These are phyloP conservation scores for Gnetum montanum DNA, from an alignment of 75 land plant species.

Conservation along the genomic window DNA sequence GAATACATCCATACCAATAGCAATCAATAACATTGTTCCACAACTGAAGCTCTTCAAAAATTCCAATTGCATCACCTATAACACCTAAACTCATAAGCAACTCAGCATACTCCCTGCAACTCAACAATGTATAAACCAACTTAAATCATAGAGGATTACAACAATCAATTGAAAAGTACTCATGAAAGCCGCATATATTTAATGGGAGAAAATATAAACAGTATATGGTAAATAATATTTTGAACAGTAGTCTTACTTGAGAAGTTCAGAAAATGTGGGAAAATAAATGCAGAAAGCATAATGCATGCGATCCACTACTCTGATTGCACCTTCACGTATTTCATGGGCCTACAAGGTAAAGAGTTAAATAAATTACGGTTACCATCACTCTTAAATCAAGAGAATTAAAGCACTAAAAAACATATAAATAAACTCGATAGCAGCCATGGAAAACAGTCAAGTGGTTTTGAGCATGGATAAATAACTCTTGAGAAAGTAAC, in stretches of 20 bases:
- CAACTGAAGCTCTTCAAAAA: slow-evolving; percentile 87
- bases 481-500: too few species aligned
- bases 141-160: too few species aligned
- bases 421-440: not conserved
- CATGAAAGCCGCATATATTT: not conserved
- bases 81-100: slow-evolving; percentile 72
- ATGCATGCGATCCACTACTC: slow-evolving; percentile 42
- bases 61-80: slow-evolving; percentile 77
- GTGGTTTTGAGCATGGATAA: not conserved
- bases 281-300: slow-evolving; percentile 54
- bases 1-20: slow-evolving; percentile 41
- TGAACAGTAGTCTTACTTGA: slow-evolving; percentile 41
- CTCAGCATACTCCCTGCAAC: slow-evolving; percentile 83
- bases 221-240: not conserved
- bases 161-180: too few species aligned
- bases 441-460: not conserved
- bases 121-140: too few species aligned
- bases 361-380: not conserved
- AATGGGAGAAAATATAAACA: slow-evolving; percentile 3
- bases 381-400: not conserved
- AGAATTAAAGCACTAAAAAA: not conserved
- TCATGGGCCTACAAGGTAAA: slow-evolving; percentile 35
- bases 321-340: slow-evolving; percentile 22
- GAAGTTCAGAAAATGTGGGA: slow-evolving; percentile 60
- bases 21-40: slow-evolving; percentile 94